Evolutionary conservation across 1,284 basidiomycete species (phyloP).

Genomic region (Apiotrichum akiyoshidainum): DNA sequence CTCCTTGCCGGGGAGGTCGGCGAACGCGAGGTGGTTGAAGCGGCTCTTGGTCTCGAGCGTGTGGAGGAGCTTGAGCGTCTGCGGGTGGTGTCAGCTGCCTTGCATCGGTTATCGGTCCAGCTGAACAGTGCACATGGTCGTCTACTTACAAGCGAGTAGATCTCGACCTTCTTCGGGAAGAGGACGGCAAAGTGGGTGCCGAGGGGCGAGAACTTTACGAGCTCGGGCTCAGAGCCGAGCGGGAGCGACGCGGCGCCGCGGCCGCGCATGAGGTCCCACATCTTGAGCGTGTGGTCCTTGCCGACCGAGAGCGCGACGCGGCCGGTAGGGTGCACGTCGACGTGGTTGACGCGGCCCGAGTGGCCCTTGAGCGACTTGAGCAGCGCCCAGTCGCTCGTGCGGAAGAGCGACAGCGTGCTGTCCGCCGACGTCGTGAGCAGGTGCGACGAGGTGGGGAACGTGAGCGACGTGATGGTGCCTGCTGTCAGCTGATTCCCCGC

Average conservation of each 20-base stretch:
- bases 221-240: conserved; percentile 81
- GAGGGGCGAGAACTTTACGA: conserved; percentile 74
- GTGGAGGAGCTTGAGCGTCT: conserved; percentile 70
- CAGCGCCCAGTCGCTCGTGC: conserved; percentile 87
- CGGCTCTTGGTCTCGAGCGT: conserved; percentile 71
- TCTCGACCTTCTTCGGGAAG: conserved; percentile 62
- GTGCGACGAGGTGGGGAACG: conserved; percentile 83
- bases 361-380: conserved; percentile 86
- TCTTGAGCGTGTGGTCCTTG: conserved; percentile 80
- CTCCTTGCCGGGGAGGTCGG: conserved; percentile 55
- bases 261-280: conserved; percentile 98
- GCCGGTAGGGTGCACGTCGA: conserved; percentile 87
- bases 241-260: conserved; percentile 84
- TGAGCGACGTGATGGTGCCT: conserved; percentile 87
- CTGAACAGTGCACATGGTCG: not conserved
- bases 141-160: conserved; percentile 35
- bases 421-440: conserved; percentile 87
- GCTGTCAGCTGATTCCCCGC: not conserved
- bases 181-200: conserved; percentile 77
- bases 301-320: conserved; percentile 88
- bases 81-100: not conserved
- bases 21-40: conserved; percentile 75
- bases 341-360: conserved; percentile 82
- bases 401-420: conserved; percentile 82
- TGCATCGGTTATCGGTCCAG: not conserved